Evolutionary conservation across 2,329 filamentous ascomycete species (phyloP).

Genomic region (Thelonectria discophora): DNA sequence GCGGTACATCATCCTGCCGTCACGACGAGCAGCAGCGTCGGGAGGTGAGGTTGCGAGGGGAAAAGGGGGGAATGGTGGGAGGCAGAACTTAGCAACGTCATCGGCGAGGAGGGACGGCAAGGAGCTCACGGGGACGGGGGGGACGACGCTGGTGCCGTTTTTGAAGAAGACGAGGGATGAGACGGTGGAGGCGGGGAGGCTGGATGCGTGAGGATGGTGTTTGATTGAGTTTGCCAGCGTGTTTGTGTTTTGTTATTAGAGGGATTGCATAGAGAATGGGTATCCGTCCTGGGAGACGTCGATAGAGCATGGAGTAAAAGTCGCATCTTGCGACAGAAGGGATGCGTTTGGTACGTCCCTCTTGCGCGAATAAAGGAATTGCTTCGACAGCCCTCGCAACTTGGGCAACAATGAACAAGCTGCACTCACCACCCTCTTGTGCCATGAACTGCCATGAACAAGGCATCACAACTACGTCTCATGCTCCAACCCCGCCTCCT

Average conservation of each 20-base stretch:
- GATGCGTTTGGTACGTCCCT: too few species aligned
- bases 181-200: conserved; percentile 60
- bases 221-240: background rate
- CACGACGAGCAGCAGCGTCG: conserved; percentile 50
- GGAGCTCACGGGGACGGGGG: conserved; percentile 82
- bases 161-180: conserved; percentile 89
- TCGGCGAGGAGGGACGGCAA: conserved; percentile 49
- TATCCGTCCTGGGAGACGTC: background rate
- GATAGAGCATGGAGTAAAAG: background rate
- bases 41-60: too few species aligned
- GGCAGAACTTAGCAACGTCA: conserved; percentile 56
- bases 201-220: conserved; percentile 32
- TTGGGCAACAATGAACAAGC: too few species aligned
- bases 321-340: background rate
- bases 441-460: too few species aligned
- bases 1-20: conserved; percentile 87
- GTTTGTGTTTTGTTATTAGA: background rate
- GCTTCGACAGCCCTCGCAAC: too few species aligned
- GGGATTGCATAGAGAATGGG: background rate
- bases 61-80: conserved; percentile 27
- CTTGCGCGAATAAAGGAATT: too few species aligned
- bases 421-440: too few species aligned
- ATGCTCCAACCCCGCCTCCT: conserved; percentile 50
- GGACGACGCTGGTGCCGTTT: conserved; percentile 88
- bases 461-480: conserved; percentile 28